Percentiles rank a stretch among this genome's conserved stretches.
phyloP scores from a whole-genome alignment of 805 yeast species.

The Cyberlindnera galapagoensis region DNA sequence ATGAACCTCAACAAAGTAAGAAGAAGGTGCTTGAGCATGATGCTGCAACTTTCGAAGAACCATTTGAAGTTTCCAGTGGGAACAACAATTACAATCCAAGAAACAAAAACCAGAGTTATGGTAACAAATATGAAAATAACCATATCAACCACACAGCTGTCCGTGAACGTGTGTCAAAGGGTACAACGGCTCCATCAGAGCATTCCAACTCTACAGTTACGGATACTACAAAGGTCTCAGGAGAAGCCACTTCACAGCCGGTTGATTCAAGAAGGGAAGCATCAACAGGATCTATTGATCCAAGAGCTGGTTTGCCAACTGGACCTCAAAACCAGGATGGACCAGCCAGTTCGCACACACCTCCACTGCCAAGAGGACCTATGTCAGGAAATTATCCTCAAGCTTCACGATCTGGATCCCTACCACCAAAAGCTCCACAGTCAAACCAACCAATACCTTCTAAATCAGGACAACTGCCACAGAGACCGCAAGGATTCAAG shows the following conservation, averaged over 20 bases:
- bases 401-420: slow-evolving; percentile 14
- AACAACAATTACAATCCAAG: not conserved
- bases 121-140: not conserved
- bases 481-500: slow-evolving; percentile 3
- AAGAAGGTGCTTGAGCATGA: not conserved
- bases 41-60: not conserved
- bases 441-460: slow-evolving; percentile 10
- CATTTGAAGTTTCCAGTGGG: not conserved
- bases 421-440: slow-evolving; percentile 8
- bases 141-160: not conserved
- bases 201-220: not conserved
- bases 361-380: slow-evolving; percentile 1
- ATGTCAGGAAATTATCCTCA: slow-evolving; percentile 1
- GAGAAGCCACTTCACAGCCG: too few relatives aligned
- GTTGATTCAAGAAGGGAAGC: too few relatives aligned
- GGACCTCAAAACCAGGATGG: too few relatives aligned
- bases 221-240: too few relatives aligned
- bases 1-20: not conserved
- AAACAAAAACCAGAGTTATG: not conserved
- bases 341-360: slow-evolving; percentile 1
- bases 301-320: too few relatives aligned
- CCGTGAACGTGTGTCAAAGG: slow-evolving; percentile 1
- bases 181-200: not conserved
- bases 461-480: slow-evolving; percentile 4
- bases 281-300: too few relatives aligned